Base-by-base conservation (phyloP, 2,329 filamentous ascomycete genomes). In the Exophiala spinifera region DNA sequence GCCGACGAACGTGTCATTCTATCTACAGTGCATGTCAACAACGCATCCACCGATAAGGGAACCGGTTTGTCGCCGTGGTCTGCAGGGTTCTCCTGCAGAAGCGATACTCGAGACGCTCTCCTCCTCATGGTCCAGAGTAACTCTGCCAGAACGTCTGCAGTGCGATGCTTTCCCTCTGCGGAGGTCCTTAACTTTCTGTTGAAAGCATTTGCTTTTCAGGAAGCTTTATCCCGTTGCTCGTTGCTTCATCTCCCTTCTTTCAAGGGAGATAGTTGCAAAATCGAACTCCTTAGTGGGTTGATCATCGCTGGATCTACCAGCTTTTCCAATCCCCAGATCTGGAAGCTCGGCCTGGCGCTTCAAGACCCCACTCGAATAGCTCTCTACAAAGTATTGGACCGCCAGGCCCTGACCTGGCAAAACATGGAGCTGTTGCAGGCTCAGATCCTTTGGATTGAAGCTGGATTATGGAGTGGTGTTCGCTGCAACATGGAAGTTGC, bases 291-390 rank as follows among this genome's bases (percentile, higher is more conserved):
- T 10, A 45, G 42, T n/a, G 68, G 65, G 1, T 64, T 75, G 51
- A 66, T 69, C 4, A 67, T 72, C 1, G 64, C 66, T 10, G 72
- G 69, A 2, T 72, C 73, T 0, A 67, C 72, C 0, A 53, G 68
- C 11, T 74, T 72, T 1, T 63, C 66, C 0, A 65, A 72, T 2
- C 69, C 69, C 10, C 67, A 70, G 0, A 59, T 75, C 3, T 63
- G 69, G 7, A 74, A 73, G 5, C 61, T 75, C 20, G 73, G 73
- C 0, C 73, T 69, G 55, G 72, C 73, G 1, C 58, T 75, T 23
- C 65, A 73, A 19, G 73, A 75, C 47, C 69, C 68, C 4, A 25
- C 71, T 5, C 64, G 70, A 4, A 50, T 66, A 14, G 63, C 67
- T 11, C 57, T 71, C 42, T 59, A 60, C 4, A 33, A 42, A 2